These are phyloP conservation scores for Russula foetens DNA, from an alignment of 768 basidiomycete species.

Conservation along the genomic window DNA sequence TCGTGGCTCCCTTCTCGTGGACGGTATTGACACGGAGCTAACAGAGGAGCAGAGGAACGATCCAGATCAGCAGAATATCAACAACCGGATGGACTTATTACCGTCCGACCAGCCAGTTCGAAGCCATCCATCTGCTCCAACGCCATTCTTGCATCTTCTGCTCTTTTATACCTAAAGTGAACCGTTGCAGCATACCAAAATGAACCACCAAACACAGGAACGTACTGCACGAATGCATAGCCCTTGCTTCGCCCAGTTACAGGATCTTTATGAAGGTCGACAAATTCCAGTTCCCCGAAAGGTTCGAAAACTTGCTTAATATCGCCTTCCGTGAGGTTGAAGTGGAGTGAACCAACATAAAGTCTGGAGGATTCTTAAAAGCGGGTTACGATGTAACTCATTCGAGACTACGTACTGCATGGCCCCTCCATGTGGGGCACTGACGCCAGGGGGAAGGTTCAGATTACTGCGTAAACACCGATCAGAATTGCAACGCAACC, in stretches of 20 bases:
- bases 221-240: constrained; percentile 95
- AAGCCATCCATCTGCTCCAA: constrained; percentile 99
- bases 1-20: constrained; percentile 78
- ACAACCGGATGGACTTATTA: constrained; percentile 31
- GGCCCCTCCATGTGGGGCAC: constrained; percentile 55
- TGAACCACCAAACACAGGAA: background rate
- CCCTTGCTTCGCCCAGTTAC: constrained; percentile 95
- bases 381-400: constrained; percentile 18
- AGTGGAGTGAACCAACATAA: constrained; percentile 95
- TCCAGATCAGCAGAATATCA: constrained; percentile 17
- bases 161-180: constrained; percentile 63
- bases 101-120: constrained; percentile 90
- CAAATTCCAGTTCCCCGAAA: constrained; percentile 96
- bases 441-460: constrained; percentile 79
- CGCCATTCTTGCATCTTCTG: constrained; percentile 95
- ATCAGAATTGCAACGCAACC: constrained; percentile 10
- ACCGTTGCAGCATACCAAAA: background rate
- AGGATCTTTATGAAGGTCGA: constrained; percentile 94
- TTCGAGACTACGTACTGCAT: constrained; percentile 60
- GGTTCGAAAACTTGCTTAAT: constrained; percentile 99
- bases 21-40: constrained; percentile 88
- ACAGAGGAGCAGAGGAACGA: constrained; percentile 12
- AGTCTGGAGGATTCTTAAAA: constrained; percentile 42
- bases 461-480: constrained; percentile 44
- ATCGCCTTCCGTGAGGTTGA: constrained; percentile 94